Evolutionary conservation across 108 stramenopile genomes (phyloP).

Genomic region (Parietichytrium sp.): DNA sequence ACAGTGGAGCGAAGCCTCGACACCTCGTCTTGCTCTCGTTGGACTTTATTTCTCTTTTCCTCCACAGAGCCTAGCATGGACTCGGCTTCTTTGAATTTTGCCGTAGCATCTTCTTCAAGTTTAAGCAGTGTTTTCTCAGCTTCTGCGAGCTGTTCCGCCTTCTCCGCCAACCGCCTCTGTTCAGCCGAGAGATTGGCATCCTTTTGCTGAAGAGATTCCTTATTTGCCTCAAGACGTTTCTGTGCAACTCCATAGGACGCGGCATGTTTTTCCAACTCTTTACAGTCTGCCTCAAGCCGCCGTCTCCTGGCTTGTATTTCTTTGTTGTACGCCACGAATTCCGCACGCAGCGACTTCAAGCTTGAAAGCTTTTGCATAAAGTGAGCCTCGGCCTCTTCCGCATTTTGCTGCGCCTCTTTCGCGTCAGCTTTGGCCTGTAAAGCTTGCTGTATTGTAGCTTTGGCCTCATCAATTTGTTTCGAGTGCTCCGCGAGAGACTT

Average conservation of each 20-base stretch:
- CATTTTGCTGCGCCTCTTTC: too few species aligned
- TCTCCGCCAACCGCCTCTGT: neutral
- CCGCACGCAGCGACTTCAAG: neutral
- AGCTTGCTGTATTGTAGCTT: too few species aligned
- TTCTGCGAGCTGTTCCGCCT: neutral
- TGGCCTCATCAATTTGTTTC: too few species aligned
- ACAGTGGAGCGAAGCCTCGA: neutral
- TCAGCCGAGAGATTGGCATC: neutral
- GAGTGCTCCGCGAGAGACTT: too few species aligned
- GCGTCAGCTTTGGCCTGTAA: too few species aligned
- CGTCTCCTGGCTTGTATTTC: neutral
- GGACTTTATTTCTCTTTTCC: neutral
- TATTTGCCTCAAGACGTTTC: neutral
- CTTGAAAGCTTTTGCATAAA: neutral
- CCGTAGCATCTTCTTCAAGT: neutral
- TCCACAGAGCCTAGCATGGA: neutral
- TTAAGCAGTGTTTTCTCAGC: too few species aligned
- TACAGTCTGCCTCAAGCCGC: neutral
- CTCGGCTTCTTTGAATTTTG: neutral
- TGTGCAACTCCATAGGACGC: neutral
- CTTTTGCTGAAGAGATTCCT: neutral
- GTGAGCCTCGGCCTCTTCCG: too few species aligned
- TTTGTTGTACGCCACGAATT: neutral
- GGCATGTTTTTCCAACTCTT: neutral
- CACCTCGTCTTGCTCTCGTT: neutral